phyloP scores from a whole-genome alignment of 148 eudicot species.

The Cornus suecica region DNA sequence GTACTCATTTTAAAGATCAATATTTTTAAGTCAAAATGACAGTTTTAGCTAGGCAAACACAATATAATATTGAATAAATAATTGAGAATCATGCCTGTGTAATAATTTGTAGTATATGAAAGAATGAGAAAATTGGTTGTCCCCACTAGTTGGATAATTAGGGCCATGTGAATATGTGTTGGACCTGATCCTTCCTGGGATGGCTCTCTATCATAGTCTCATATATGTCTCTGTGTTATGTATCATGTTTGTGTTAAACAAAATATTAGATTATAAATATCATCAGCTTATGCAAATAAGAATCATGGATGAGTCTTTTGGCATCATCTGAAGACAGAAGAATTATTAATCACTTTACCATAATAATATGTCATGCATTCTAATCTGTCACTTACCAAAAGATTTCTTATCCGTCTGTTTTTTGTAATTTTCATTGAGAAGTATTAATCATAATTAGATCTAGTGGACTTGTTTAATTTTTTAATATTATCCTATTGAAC shows the following conservation, averaged over 20 bases:
- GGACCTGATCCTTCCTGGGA: not conserved
- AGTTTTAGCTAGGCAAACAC: not conserved
- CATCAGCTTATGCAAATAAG: not conserved
- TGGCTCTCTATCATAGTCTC: not conserved
- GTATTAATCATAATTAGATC: no score
- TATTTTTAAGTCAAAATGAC: no score
- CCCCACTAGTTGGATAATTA: not conserved
- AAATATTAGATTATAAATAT: not conserved
- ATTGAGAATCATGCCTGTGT: not conserved
- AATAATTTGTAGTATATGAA: not conserved
- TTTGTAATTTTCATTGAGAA: no score
- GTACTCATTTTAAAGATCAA: no score
- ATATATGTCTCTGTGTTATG: no score
- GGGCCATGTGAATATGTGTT: slow-evolving; percentile 12
- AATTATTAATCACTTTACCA: no score
- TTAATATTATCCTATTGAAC: no score
- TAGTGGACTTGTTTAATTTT: no score
- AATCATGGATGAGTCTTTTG: not conserved
- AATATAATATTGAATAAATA: no score
- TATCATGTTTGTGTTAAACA: not conserved
- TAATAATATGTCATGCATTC: no score
- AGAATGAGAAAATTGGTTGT: not conserved
- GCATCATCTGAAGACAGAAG: not conserved
- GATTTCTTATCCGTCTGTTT: no score
- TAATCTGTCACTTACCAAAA: no score